Percentiles rank a stretch among this genome's conserved stretches.
Evolutionary conservation across 345 rosid species (phyloP).

Genomic region (Hypericum androsaemum): DNA sequence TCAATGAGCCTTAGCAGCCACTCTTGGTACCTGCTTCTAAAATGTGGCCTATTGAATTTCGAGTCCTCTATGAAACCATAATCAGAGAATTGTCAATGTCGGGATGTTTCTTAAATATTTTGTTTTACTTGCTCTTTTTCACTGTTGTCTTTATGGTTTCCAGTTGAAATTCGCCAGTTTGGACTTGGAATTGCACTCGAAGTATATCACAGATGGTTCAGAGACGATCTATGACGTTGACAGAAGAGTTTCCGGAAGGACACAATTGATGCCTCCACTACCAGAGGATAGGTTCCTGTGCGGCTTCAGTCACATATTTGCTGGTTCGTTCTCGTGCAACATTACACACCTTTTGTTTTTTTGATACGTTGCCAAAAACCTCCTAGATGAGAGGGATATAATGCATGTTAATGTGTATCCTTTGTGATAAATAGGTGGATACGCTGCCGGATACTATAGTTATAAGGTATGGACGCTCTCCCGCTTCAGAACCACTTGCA

Average conservation of each 20-base stretch:
- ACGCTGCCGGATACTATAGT: constrained; percentile 95
- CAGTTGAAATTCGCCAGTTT: constrained; percentile 64
- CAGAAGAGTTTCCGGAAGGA: constrained; percentile 47
- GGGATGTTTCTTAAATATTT: neutral
- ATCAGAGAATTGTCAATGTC: neutral
- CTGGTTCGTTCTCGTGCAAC: constrained; percentile 34
- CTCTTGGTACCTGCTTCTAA: no score
- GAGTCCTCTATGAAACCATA: no score
- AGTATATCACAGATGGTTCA: constrained; percentile 56
- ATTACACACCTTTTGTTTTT: constrained; percentile 3
- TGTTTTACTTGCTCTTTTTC: neutral
- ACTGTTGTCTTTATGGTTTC: constrained; percentile 7
- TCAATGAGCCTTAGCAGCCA: no score
- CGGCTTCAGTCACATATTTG: constrained; percentile 76
- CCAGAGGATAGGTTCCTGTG: constrained; percentile 81
- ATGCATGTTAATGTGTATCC: neutral
- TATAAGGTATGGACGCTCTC: constrained; percentile 52
- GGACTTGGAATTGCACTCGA: constrained; percentile 75
- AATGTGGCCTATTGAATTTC: no score
- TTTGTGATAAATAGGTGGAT: constrained; percentile 49
- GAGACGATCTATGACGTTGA: constrained; percentile 74
- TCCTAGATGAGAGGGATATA: neutral
- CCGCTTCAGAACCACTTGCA: no score
- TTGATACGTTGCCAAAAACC: constrained; percentile 8
- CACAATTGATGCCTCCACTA: constrained; percentile 71